Base-by-base conservation (phyloP, 2,329 filamentous ascomycete genomes). In the Xylaria polymorpha region DNA sequence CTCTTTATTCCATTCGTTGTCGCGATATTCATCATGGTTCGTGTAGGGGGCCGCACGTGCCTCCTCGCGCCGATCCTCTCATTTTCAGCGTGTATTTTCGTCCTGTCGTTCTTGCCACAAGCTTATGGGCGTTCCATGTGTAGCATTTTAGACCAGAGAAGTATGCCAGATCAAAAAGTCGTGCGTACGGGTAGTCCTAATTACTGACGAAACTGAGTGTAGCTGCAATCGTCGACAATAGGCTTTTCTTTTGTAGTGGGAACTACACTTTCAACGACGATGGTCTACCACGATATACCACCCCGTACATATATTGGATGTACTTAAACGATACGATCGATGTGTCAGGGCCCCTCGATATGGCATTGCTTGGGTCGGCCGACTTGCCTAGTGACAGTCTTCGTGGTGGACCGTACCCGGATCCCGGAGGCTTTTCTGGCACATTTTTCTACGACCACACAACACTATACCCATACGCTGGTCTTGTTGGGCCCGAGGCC, bases 191-290 rank as follows among this genome's bases (percentile, higher is more conserved):
- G 7, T 25, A 50, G 62, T 43, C 71, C 39, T 61, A 70, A 61
- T 70, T 43, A 61, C 46, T 43, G 60, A 35, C 18, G 20, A 64
- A 22, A 51, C 37, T 60, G 20, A 57, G 29, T 43, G n/a, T 32
- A 73, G 72, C 64, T 12, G 72, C 72, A 15, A 71, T 73, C 35
- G 68, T 73, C 14, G 70, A 68, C 22, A 53, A 73, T 51, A 64
- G 70, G 35, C 64, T 73, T 14, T 73, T 71, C 60, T 73, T 72
- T 37, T 69, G 64, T n/a, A 73, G 70, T 46, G 72, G 72, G 12
- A 71, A 72, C 57, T 73, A 73, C 60, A 68, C 64, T 22, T 73
- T 72, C 37, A 66, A 72, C 43, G 68, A 73, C 46, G 70, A 72
- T 48, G 64, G 61, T 18, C 35, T 60, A 14, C 18, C 56, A 6